These are phyloP conservation scores for Hyphodiscus hymeniophilus DNA, from an alignment of 495 filamentous ascomycete species.

Conservation along the genomic window DNA sequence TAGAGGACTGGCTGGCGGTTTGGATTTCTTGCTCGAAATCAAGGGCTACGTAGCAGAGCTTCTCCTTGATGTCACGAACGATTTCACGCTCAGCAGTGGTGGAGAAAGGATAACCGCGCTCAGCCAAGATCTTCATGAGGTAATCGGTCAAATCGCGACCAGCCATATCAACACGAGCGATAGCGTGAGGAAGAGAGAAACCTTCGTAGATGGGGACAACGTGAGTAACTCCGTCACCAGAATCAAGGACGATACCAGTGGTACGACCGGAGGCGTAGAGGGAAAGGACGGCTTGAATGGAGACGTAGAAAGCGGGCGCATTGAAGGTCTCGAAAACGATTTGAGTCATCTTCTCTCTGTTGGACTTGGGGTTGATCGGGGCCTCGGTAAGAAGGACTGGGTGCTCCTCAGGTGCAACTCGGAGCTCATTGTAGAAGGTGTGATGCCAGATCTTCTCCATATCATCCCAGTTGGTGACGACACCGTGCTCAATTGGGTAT, in stretches of 20 bases:
- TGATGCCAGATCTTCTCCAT: conserved; percentile 99
- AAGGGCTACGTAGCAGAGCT: conserved; percentile 98
- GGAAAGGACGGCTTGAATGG: conserved; percentile 98
- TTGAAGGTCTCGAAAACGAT: conserved; percentile 99
- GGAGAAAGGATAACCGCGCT: conserved; percentile 98
- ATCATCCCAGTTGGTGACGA: conserved; percentile 99
- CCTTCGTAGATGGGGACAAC: conserved; percentile 99
- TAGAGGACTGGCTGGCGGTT: conserved; percentile 93
- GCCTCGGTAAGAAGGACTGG: conserved; percentile 98
- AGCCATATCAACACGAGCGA: conserved; percentile 99
- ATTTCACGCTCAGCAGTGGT: conserved; percentile 99
- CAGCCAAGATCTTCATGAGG: conserved; percentile 99
- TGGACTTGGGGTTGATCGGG: conserved; percentile 99
- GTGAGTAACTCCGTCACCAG: conserved; percentile 99
- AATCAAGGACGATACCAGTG: conserved; percentile 99
- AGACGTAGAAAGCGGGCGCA: conserved; percentile 99
- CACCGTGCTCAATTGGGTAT: conserved; percentile 99
- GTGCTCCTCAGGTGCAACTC: conserved; percentile 99
- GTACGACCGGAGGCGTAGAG: conserved; percentile 99
- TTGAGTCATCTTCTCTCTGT: conserved; percentile 99
- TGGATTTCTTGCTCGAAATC: conserved; percentile 99
- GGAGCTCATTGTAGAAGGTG: conserved; percentile 99
- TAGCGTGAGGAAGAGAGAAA: conserved; percentile 98
- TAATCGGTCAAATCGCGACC: conserved; percentile 99
- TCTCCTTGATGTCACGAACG: conserved; percentile 99